Evolutionary conservation across 2,329 filamentous ascomycete genomes (phyloP).

Genomic region (Zasmidium angulare): DNA sequence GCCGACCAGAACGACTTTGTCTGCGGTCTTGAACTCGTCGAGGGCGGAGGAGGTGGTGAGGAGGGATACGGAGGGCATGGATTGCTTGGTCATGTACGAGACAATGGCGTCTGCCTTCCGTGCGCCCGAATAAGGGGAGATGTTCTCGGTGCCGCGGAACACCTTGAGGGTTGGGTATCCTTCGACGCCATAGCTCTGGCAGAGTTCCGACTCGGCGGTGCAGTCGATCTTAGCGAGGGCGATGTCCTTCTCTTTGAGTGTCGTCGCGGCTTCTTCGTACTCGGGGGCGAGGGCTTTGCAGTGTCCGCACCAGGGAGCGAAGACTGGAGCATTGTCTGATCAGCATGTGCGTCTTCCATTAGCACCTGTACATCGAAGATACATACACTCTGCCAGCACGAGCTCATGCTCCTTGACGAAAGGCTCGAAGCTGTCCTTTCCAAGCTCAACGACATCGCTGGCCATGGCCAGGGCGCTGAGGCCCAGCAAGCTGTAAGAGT

Average conservation of each 20-base stretch:
- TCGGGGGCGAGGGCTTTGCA: constrained; percentile 97
- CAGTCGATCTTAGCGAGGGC: constrained; percentile 87
- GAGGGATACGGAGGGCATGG: constrained; percentile 83
- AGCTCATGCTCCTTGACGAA: constrained; percentile 85
- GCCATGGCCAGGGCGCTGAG: constrained; percentile 62
- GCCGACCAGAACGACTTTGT: constrained; percentile 92
- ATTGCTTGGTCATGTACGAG: constrained; percentile 98
- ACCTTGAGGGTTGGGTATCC: constrained; percentile 99
- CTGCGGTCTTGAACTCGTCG: constrained; percentile 94
- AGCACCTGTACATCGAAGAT: constrained; percentile 5
- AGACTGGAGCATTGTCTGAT: constrained; percentile 58
- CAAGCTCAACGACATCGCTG: constrained; percentile 83
- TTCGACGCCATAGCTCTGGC: constrained; percentile 85
- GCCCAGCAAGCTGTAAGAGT: constrained; percentile 43
- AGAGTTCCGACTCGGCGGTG: constrained; percentile 90
- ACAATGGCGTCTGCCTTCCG: constrained; percentile 78
- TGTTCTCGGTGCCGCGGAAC: constrained; percentile 85
- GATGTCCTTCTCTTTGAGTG: constrained; percentile 85
- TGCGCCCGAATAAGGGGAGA: constrained; percentile 81
- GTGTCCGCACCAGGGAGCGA: constrained; percentile 94
- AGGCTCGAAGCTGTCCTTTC: constrained; percentile 79
- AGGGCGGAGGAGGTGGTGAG: constrained; percentile 73
- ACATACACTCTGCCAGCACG: constrained; percentile 89
- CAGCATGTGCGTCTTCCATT: background rate
- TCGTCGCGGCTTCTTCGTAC: constrained; percentile 83